A percentile compares a stretch with the other conserved stretches of the same genome.
These are phyloP conservation scores for Ogataea saltuana DNA, from an alignment of 805 yeast species.

Conservation along the genomic window DNA sequence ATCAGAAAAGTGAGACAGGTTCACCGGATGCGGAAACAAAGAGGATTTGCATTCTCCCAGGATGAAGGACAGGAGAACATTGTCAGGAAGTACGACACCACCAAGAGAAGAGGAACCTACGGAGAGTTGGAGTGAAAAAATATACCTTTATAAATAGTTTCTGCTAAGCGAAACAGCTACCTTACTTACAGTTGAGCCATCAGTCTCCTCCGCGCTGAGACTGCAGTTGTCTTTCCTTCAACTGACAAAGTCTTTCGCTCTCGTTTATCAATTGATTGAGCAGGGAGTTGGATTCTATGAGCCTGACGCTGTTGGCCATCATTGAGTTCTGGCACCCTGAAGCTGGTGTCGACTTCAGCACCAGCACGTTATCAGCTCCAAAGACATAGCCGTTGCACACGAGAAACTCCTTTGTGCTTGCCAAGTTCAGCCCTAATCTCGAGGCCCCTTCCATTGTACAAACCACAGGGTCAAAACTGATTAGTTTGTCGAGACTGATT, in stretches of 20 bases:
- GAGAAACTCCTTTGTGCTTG: conserved; percentile 13
- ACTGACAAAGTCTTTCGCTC: background rate
- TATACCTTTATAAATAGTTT: too few species aligned
- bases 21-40: conserved; percentile 95
- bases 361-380: conserved; percentile 7
- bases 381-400: conserved; percentile 11
- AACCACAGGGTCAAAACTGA: conserved; percentile 11
- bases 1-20: conserved; percentile 97
- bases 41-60: conserved; percentile 98
- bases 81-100: conserved; percentile 92
- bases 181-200: too few species aligned
- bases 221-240: conserved; percentile 1
- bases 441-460: background rate
- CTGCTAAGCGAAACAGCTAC: too few species aligned
- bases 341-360: background rate
- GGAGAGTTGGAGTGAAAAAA: conserved; percentile 35
- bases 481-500: conserved; percentile 6
- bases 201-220: conserved; percentile 1
- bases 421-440: conserved; percentile 4
- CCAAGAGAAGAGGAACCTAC: conserved; percentile 53
- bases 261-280: conserved; percentile 3
- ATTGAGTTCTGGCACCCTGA: background rate
- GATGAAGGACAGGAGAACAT: conserved; percentile 91
- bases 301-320: background rate
- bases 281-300: background rate